Evolutionary conservation across 1,284 basidiomycete genomes (phyloP).

Genomic region (Xerocomus amazonicus): DNA sequence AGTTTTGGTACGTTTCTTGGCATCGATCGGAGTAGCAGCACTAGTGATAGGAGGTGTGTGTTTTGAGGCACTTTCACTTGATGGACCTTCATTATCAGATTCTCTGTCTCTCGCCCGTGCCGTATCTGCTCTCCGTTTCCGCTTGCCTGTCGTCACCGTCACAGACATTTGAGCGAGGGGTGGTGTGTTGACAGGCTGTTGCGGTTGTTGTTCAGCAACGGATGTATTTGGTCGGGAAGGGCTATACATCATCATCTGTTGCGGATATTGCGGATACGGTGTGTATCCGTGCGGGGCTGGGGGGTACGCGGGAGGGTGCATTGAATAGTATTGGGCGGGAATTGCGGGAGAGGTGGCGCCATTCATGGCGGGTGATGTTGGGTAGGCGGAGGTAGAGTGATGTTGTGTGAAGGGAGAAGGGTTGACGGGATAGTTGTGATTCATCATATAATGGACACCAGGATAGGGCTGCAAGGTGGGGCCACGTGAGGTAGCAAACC

Average conservation of each 20-base stretch:
- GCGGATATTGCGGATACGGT: slow-evolving; percentile 57
- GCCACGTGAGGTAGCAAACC: slow-evolving; percentile 37
- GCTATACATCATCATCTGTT: slow-evolving; percentile 66
- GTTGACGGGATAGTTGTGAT: slow-evolving; percentile 54
- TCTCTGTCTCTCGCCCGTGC: slow-evolving; percentile 42
- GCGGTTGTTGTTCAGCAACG: slow-evolving; percentile 26
- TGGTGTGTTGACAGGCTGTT: slow-evolving; percentile 26
- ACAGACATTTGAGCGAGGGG: slow-evolving; percentile 37
- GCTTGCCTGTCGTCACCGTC: slow-evolving; percentile 43
- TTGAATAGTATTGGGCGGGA: slow-evolving; percentile 55
- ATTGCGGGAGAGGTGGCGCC: slow-evolving; percentile 42
- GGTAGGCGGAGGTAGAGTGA: slow-evolving; percentile 36
- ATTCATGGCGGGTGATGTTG: slow-evolving; percentile 41
- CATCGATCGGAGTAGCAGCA: slow-evolving; percentile 41
- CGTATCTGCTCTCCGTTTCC: slow-evolving; percentile 59
- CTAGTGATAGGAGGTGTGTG: slow-evolving; percentile 32
- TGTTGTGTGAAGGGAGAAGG: slow-evolving; percentile 57
- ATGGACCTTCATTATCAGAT: slow-evolving; percentile 59
- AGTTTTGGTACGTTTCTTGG: slow-evolving; percentile 87
- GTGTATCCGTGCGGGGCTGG: slow-evolving; percentile 47
- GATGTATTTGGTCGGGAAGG: slow-evolving; percentile 36
- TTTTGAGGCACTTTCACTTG: slow-evolving; percentile 42
- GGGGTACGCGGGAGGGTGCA: slow-evolving; percentile 51
- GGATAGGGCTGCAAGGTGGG: slow-evolving; percentile 53
- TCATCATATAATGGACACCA: slow-evolving; percentile 53